phyloP scores from a whole-genome alignment of 768 basidiomycete genomes.

The Leccinum imitatum region DNA sequence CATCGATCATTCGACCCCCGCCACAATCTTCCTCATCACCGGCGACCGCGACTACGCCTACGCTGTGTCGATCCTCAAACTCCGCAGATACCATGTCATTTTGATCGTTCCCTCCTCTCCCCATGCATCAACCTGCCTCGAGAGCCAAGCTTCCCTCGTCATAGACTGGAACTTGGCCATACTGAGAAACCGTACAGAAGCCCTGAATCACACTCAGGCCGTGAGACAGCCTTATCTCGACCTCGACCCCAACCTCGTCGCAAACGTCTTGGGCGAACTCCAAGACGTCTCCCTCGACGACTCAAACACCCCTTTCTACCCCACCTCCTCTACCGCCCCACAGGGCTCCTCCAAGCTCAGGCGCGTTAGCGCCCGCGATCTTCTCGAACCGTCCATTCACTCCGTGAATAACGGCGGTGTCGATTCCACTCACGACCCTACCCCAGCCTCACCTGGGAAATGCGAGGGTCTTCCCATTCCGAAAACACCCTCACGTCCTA shows the following conservation, averaged over 20 bases:
- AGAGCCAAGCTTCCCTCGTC: conserved; percentile 51
- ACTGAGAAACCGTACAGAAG: conserved; percentile 32
- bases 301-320: conserved; percentile 6
- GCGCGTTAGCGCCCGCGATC: conserved; percentile 24
- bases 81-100: conserved; percentile 53
- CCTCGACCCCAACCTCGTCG: conserved; percentile 23
- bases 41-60: conserved; percentile 70
- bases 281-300: conserved; percentile 17
- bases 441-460: conserved; percentile 12
- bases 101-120: conserved; percentile 43
- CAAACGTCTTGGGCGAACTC: conserved; percentile 24
- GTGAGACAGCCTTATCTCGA: conserved; percentile 29
- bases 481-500: conserved; percentile 22
- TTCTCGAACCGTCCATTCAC: conserved; percentile 20
- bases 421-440: conserved; percentile 3
- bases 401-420: conserved; percentile 5
- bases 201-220: conserved; percentile 4
- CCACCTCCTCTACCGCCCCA: conserved; percentile 2
- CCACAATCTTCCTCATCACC: conserved; percentile 61
- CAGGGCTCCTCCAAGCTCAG: conserved; percentile 9
- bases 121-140: conserved; percentile 44
- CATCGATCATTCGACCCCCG: conserved; percentile 54
- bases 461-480: conserved; percentile 9
- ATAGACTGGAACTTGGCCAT: conserved; percentile 50
- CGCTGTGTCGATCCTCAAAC: conserved; percentile 54